These are phyloP conservation scores for Lippia alba DNA, from an alignment of 305 asterid species.

Conservation along the genomic window DNA sequence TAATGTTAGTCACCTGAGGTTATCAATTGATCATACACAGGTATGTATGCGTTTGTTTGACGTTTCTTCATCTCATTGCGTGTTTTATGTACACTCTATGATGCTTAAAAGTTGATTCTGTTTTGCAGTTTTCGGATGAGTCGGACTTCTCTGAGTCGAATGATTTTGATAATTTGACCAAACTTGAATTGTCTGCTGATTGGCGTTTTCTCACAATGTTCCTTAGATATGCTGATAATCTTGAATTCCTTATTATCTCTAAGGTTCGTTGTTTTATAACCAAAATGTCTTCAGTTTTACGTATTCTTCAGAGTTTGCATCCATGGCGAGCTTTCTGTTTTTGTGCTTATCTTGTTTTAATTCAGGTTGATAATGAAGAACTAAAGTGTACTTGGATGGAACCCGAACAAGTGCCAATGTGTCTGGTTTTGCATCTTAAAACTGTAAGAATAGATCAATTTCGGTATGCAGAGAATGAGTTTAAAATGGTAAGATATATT, in stretches of 20 bases:
- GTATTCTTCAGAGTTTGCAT: neutral
- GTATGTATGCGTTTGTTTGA: neutral
- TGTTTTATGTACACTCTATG: neutral
- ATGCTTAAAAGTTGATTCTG: too few relatives aligned
- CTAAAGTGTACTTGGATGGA: neutral
- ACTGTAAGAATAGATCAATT: neutral
- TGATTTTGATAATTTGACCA: constrained; percentile 11
- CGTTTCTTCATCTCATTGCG: constrained; percentile 5
- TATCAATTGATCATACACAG: neutral
- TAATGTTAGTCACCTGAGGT: neutral
- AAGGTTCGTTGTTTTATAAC: neutral
- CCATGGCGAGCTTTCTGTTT: too few relatives aligned
- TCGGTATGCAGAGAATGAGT: neutral
- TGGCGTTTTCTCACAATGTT: constrained; percentile 10
- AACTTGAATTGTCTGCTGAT: constrained; percentile 16
- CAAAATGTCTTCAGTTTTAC: too few relatives aligned
- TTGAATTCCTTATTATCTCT: constrained; percentile 5
- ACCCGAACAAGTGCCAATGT: neutral
- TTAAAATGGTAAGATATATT: neutral
- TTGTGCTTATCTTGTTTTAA: neutral
- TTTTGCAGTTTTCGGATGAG: neutral
- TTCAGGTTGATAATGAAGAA: neutral
- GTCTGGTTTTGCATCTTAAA: neutral
- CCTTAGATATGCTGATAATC: constrained; percentile 22
- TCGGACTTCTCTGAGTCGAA: neutral